Conservation (phyloP, 2,329 filamentous ascomycete genomes). For the Sporothrix sp. region DNA sequence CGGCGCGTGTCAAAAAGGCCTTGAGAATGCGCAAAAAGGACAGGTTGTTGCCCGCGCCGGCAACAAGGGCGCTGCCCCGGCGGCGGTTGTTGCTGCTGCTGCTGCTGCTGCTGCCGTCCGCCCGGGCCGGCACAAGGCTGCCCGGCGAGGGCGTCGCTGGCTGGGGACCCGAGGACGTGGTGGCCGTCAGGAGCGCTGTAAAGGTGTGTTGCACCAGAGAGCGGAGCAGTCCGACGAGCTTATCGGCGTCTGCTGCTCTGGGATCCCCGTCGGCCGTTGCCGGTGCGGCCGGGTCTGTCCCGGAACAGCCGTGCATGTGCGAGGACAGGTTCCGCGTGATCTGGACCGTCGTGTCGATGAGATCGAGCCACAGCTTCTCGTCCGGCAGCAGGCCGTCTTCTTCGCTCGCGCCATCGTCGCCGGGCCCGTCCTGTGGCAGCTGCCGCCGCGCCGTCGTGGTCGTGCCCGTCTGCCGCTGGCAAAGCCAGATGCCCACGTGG, state of each 20-base stretch:
- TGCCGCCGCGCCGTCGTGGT: conserved; percentile 44
- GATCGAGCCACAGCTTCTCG: conserved; percentile 49
- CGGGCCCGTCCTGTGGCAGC: conserved; percentile 23
- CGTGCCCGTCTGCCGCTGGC: conserved; percentile 60
- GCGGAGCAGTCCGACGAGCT: conserved; percentile 58
- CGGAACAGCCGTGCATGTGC: conserved; percentile 31
- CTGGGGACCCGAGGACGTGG: too few relatives aligned
- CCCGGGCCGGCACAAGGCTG: neutral
- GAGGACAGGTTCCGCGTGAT: conserved; percentile 56
- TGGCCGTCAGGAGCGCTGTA: conserved; percentile 63
- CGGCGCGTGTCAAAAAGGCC: conserved; percentile 76
- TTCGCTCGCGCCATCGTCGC: conserved; percentile 41
- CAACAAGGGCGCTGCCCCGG: conserved; percentile 8
- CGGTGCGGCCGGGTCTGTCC: neutral
- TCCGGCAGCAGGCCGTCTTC: conserved; percentile 40
- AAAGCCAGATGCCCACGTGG: conserved; percentile 91
- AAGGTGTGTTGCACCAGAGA: conserved; percentile 83
- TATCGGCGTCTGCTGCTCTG: conserved; percentile 41
- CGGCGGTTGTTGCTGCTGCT: conserved; percentile 19
- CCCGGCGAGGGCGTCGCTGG: too few relatives aligned
- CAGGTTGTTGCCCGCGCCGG: conserved; percentile 41
- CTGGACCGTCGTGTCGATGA: conserved; percentile 51
- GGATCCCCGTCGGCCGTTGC: neutral
- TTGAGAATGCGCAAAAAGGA: conserved; percentile 84
- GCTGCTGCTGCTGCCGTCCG: conserved; percentile 21